Base-by-base conservation (phyloP, 495 filamentous ascomycete species). In the Haplographium delicatum region DNA sequence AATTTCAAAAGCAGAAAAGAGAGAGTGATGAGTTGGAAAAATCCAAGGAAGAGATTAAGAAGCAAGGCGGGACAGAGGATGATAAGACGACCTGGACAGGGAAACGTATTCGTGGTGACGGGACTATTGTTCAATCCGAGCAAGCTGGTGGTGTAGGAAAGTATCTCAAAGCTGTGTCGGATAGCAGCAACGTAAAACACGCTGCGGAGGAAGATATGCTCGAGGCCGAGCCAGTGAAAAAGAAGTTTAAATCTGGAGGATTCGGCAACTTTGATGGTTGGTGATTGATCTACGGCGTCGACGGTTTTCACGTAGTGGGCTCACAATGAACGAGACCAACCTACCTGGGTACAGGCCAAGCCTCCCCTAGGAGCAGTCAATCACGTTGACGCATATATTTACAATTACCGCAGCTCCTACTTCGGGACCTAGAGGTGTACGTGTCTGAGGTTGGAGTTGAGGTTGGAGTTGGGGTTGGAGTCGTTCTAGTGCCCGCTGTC, bases 191-290 rank as follows among this genome's bases (percentile, higher is more conserved):
- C 28, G 26, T 15, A 47, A 59, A 41, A 62, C 44, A 35, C 55
- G 62, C 45, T 51, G 28, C 23, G 53, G 72, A 76, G 11, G 76
- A 81, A 55, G 82, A 83, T 54, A 78, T 81, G 33, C 82, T 83
- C 24, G 74, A 78, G 55, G 72, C 80, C 50, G 83, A 86, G 56
- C 88, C 86, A 27, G 76, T 72, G 7, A 84, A 80, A 64, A 96
- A 96, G 69, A 95, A 95, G 68, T 58, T 68, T 7, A 95, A 89
- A 63, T 72, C 73, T 3, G 85, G 87, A 25, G 91, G 89, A 2
- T 98, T 96, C 75, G 93, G 93, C 11, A 93, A 96, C 69, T 96
- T 98, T 63, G 87, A 91, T 71, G 70, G 57, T 26, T 93, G 88
- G 88, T 91, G 52, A 58, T 44, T n/a, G n/a, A n/a, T n/a, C n/a